These are phyloP conservation scores for Septoria petroselini DNA, from an alignment of 2,329 filamentous ascomycete species.

Conservation along the genomic window DNA sequence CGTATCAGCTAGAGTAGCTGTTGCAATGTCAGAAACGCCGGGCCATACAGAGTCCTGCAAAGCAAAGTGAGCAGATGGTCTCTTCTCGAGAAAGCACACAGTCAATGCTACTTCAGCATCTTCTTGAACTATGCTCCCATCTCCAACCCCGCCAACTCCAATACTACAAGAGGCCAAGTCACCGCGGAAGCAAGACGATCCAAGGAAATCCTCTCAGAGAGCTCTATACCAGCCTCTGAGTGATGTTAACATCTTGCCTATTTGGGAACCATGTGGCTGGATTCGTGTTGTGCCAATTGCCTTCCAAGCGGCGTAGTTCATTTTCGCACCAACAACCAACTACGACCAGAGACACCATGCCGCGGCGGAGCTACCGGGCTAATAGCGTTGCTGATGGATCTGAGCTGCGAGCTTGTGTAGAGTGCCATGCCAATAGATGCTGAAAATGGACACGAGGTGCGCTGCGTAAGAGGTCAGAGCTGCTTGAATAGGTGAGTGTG, in stretches of 20 bases:
- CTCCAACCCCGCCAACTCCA: background rate
- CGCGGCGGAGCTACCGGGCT: background rate
- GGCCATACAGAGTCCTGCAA: background rate
- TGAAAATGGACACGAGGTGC: background rate
- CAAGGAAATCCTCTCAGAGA: background rate
- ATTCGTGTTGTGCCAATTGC: conserved; percentile 2
- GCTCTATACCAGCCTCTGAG: background rate
- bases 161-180: background rate
- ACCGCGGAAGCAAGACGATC: background rate
- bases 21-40: background rate
- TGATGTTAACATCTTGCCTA: conserved; percentile 6
- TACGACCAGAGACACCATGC: background rate
- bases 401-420: conserved; percentile 8
- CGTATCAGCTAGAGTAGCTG: background rate
- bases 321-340: background rate
- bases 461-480: background rate
- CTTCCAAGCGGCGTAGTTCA: conserved; percentile 6
- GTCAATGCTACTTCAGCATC: conserved; percentile 5
- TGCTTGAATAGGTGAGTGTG: too few species aligned
- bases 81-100: background rate
- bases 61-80: background rate
- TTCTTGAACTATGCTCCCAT: background rate
- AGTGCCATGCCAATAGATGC: conserved; percentile 4
- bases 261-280: conserved; percentile 6
- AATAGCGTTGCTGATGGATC: conserved; percentile 1